Evolutionary conservation across 148 eudicot species (phyloP), one percentile per base, ranked within the genome.

Genomic region (Tetragonia tetragonoides): DNA sequence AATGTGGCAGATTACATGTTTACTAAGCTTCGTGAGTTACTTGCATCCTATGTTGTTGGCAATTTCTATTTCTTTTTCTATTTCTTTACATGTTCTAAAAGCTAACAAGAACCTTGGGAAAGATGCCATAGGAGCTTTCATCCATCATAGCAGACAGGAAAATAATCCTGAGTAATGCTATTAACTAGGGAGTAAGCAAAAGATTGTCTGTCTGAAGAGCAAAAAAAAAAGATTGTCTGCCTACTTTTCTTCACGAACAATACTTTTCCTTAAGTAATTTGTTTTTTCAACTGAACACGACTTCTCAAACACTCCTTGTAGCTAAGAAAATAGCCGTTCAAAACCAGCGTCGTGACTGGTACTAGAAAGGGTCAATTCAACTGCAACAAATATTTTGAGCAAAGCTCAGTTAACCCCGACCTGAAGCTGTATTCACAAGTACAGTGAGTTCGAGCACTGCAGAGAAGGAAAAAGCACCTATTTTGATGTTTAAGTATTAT

Each of bases 1-100:
- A 53, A 40, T 57, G 62, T 59, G 42, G 47, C 72, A 66, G 4
- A 42, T 47, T 74, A 44, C 77, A 51, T 4, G 47, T 54, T 66
- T 8, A 51, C 28, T 61, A 39, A 62, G 39, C 9, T 34, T 38
- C 49, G 7, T 15, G 21, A 66, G 18, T 9, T n/a, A 68, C 44
- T 42, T 41, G 72, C 37, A 41, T 57, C 11, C 28, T 65, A 65
- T 10, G 4, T 65, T 37, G 68, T 15, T 34, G 18, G 11, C 68
- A 12, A 11, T 41, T 28, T 14, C 37, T 61, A 4, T 54, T 15
- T 54, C 59, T 60, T 17, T n/a, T 60, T 17, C 28, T 21, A 21
- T 60, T 60, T 60, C 46, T 66, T 4, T 61, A 7, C 34, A 7
- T 23, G 37, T 61, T 47, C 11, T 24, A 21, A 9, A 46, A 44